A percentile compares a stretch with the other conserved stretches of the same genome.
These are phyloP conservation scores for Venturia carpophila DNA, from an alignment of 2,329 filamentous ascomycete genomes.

Conservation along the genomic window DNA sequence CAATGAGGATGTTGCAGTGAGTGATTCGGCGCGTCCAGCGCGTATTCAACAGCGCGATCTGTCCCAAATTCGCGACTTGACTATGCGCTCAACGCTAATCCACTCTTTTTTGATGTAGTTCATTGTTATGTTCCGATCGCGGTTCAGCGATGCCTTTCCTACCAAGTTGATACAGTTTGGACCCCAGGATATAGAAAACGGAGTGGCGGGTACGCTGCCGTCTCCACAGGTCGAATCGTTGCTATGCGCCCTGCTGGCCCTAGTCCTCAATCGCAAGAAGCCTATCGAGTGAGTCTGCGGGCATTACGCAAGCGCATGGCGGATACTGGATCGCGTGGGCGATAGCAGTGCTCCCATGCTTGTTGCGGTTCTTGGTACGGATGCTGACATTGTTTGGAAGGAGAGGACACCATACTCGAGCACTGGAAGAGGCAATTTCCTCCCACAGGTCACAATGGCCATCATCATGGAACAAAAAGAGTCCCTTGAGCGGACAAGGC, in stretches of 20 bases:
- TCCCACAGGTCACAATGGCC: constrained; percentile 87
- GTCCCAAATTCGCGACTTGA: constrained; percentile 23
- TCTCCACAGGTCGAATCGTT: constrained; percentile 81
- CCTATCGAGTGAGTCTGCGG: constrained; percentile 73
- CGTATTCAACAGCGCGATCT: constrained; percentile 26
- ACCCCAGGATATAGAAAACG: constrained; percentile 88
- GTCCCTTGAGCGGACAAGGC: constrained; percentile 69
- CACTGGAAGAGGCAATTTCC: constrained; percentile 85
- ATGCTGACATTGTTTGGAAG: constrained; percentile 44
- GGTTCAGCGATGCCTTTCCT: constrained; percentile 83
- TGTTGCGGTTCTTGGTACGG: constrained; percentile 15
- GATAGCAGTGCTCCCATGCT: constrained; percentile 3
- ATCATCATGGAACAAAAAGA: constrained; percentile 70
- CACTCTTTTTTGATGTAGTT: constrained; percentile 51
- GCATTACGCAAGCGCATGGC: background rate
- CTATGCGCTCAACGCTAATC: constrained; percentile 27
- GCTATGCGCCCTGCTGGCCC: constrained; percentile 76
- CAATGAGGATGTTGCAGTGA: constrained; percentile 84
- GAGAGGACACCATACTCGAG: constrained; percentile 83
- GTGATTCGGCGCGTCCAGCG: constrained; percentile 42
- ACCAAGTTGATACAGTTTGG: constrained; percentile 83
- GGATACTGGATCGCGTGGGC: background rate
- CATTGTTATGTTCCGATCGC: constrained; percentile 94
- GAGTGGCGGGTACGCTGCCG: constrained; percentile 67
- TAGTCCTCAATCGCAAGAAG: constrained; percentile 95